A percentile compares a stretch with the other conserved stretches of the same genome.
These are phyloP conservation scores for Tillandsia fasciculata DNA, from an alignment of 176 grass and related monocot genomes.

Conservation along the genomic window DNA sequence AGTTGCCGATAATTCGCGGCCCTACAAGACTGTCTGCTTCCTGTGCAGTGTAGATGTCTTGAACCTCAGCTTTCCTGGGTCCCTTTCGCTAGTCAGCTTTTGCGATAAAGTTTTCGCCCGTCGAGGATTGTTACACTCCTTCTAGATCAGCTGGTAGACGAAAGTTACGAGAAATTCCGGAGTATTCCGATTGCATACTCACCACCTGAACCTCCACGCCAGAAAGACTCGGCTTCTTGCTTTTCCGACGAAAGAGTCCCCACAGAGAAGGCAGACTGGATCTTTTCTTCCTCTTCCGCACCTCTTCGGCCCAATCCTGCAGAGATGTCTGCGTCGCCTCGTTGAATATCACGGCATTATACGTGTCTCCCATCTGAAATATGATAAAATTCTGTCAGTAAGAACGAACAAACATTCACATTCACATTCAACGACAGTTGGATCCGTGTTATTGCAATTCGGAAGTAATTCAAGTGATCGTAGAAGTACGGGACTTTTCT, in stretches of 20 bases:
- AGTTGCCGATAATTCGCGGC: too few relatives aligned
- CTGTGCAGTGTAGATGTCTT: too few relatives aligned
- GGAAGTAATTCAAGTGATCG: too few relatives aligned
- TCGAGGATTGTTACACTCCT: background rate
- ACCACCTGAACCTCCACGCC: background rate
- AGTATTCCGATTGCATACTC: background rate
- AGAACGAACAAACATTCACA: background rate
- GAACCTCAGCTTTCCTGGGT: too few relatives aligned
- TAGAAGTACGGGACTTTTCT: too few relatives aligned
- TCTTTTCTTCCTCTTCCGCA: too few relatives aligned
- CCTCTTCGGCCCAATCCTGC: background rate
- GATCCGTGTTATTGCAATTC: too few relatives aligned
- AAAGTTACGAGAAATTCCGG: background rate
- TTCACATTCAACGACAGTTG: background rate
- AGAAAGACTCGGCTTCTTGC: background rate
- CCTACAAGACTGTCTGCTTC: too few relatives aligned
- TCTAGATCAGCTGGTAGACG: background rate
- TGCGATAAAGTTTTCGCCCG: too few relatives aligned
- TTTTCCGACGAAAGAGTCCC: background rate
- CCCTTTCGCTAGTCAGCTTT: too few relatives aligned
- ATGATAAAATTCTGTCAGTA: background rate
- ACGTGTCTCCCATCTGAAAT: constrained; percentile 17
- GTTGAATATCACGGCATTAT: constrained; percentile 3
- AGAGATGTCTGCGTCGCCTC: background rate
- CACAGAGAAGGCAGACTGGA: background rate